Evolutionary conservation across 108 stramenopile species (phyloP).

Genomic region (Fistulifera pelliculosa): DNA sequence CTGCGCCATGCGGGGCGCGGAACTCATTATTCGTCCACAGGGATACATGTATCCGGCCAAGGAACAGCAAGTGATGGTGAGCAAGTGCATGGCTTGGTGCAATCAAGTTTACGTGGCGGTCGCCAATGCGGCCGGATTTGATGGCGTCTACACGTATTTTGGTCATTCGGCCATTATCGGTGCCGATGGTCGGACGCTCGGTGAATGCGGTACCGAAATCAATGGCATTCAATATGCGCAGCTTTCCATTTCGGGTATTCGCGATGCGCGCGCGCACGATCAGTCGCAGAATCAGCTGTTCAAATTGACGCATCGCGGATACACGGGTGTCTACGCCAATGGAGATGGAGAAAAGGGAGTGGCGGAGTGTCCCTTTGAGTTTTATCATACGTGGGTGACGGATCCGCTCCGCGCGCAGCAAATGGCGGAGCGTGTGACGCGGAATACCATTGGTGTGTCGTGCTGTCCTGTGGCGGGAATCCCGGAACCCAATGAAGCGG

Average conservation of each 20-base stretch:
- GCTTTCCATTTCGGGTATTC: conserved; percentile 55
- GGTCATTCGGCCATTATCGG: conserved; percentile 71
- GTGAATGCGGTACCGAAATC: conserved; percentile 72
- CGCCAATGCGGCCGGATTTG: conserved; percentile 76
- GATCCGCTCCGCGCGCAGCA: conserved; percentile 57
- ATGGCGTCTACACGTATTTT: conserved; percentile 55
- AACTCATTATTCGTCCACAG: conserved; percentile 67
- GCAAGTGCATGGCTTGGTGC: conserved; percentile 82
- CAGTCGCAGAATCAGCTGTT: conserved; percentile 79
- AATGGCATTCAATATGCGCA: conserved; percentile 76
- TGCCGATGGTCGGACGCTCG: conserved; percentile 64
- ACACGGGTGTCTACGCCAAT: conserved; percentile 67
- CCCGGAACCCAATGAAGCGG: conserved; percentile 23
- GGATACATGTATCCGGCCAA: conserved; percentile 74
- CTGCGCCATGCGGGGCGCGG: conserved; percentile 75
- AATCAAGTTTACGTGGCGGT: conserved; percentile 82
- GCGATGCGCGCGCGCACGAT: conserved; percentile 62
- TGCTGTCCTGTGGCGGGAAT: conserved; percentile 41
- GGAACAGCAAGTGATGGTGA: conserved; percentile 76
- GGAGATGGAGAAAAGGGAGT: conserved; percentile 71
- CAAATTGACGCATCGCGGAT: conserved; percentile 63
- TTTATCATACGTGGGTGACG: conserved; percentile 72
- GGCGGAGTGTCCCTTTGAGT: conserved; percentile 55
- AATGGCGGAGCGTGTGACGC: conserved; percentile 64
- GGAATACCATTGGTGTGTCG: conserved; percentile 58